These are phyloP conservation scores for Effrenium voratum DNA, from an alignment of 73 alveolate species.

Conservation along the genomic window DNA sequence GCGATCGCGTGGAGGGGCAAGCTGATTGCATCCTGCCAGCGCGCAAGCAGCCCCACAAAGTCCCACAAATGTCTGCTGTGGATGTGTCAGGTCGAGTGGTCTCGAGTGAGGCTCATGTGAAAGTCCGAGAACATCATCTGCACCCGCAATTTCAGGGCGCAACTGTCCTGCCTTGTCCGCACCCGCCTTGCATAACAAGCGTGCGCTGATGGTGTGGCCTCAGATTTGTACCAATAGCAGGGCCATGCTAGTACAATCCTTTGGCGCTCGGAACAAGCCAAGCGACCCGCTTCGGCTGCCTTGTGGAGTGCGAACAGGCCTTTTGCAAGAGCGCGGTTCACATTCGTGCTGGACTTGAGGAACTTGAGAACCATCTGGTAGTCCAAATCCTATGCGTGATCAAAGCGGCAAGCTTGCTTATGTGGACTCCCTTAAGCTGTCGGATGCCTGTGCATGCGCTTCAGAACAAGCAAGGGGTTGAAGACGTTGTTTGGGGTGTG, in stretches of 20 bases:
- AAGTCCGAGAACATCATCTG: background rate
- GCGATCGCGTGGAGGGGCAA: too few species aligned
- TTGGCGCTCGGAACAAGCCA: background rate
- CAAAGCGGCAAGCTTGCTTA: too few species aligned
- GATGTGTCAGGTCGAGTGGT: background rate
- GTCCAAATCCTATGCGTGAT: slow-evolving; percentile 43
- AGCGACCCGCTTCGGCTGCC: slow-evolving; percentile 44
- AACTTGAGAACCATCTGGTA: slow-evolving; percentile 39
- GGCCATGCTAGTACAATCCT: background rate
- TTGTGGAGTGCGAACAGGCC: slow-evolving; percentile 21
- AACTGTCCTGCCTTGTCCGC: slow-evolving; percentile 45
- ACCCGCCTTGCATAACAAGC: slow-evolving; percentile 65
- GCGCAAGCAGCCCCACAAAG: background rate
- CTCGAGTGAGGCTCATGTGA: background rate
- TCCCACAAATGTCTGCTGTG: too few species aligned
- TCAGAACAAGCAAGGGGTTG: background rate
- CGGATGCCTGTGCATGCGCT: background rate
- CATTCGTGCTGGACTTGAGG: background rate
- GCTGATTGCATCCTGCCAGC: background rate
- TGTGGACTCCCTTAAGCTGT: too few species aligned
- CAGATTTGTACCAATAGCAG: background rate
- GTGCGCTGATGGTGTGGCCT: slow-evolving; percentile 53
- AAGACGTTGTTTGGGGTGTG: background rate
- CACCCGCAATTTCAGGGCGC: background rate
- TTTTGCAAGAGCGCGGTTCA: slow-evolving; percentile 33